Evolutionary conservation across 2,329 filamentous ascomycete genomes (phyloP).

Genomic region (Trichophyton verrucosum): DNA sequence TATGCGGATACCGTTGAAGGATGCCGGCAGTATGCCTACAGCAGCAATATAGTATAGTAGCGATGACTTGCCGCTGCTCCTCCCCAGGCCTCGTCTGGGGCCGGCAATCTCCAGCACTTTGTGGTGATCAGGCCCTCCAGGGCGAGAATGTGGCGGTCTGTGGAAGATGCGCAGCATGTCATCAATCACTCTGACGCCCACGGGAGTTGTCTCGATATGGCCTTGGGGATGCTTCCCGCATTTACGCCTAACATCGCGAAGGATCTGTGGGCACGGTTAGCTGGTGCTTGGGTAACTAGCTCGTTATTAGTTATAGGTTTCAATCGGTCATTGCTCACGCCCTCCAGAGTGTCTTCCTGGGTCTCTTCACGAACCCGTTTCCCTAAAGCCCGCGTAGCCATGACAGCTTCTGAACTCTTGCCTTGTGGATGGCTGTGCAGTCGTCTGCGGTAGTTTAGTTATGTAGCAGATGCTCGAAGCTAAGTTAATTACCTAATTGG

Average conservation of each 20-base stretch:
- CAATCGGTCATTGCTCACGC: background rate
- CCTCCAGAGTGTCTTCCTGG: background rate
- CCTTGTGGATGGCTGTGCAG: too few species aligned
- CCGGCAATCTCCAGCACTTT: conserved; percentile 45
- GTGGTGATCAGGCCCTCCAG: conserved; percentile 9
- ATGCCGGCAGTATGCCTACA: conserved; percentile 38
- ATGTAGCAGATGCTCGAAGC: too few species aligned
- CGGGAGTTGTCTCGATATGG: background rate
- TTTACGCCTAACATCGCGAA: background rate
- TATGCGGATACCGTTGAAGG: conserved; percentile 21
- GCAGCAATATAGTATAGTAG: conserved; percentile 46
- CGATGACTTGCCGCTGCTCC: conserved; percentile 45
- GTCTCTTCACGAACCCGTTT: background rate
- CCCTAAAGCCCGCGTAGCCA: background rate
- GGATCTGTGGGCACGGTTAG: background rate
- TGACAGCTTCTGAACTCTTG: background rate
- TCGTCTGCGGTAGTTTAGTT: too few species aligned
- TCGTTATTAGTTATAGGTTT: background rate
- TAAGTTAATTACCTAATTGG: too few species aligned
- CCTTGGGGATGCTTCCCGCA: background rate
- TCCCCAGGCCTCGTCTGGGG: conserved; percentile 29
- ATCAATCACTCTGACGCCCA: conserved; percentile 7
- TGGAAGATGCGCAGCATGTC: conserved; percentile 1
- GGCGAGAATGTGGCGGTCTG: background rate
- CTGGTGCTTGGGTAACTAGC: background rate